A percentile compares a stretch with the other conserved stretches of the same genome.
These are phyloP conservation scores for Sordariomycetes sp. DNA, from an alignment of 2,329 filamentous ascomycete species.

Conservation along the genomic window DNA sequence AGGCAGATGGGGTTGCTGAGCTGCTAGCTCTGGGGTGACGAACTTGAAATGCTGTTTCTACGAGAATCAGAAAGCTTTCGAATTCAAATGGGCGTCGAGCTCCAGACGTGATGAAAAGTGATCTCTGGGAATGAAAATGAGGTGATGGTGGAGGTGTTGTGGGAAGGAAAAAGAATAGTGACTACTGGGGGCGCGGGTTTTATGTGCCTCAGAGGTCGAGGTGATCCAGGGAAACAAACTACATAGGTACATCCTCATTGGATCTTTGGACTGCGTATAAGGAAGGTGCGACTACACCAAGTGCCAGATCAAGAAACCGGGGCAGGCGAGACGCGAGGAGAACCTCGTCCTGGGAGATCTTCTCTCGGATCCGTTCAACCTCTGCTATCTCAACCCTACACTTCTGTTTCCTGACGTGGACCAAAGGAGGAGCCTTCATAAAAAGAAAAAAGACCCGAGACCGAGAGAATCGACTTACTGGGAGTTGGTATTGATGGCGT, in stretches of 20 bases:
- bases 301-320: not conserved
- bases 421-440: no score
- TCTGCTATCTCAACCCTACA: no score
- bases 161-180: not conserved
- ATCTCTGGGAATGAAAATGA: not conserved
- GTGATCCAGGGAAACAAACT: not conserved
- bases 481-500: no score
- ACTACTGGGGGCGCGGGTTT: not conserved
- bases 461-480: no score
- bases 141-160: not conserved
- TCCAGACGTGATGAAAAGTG: not conserved
- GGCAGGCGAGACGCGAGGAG: no score
- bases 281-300: not conserved
- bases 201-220: not conserved
- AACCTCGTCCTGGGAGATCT: no score
- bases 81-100: not conserved
- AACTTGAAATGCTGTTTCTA: not conserved
- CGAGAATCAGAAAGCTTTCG: not conserved
- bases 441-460: no score
- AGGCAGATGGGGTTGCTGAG: not conserved
- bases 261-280: not conserved
- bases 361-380: no score
- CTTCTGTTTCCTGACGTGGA: no score
- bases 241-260: not conserved
- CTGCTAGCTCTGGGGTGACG: not conserved